Base-by-base conservation (phyloP, 768 basidiomycete genomes). In the Xerocomellus intermedius region DNA sequence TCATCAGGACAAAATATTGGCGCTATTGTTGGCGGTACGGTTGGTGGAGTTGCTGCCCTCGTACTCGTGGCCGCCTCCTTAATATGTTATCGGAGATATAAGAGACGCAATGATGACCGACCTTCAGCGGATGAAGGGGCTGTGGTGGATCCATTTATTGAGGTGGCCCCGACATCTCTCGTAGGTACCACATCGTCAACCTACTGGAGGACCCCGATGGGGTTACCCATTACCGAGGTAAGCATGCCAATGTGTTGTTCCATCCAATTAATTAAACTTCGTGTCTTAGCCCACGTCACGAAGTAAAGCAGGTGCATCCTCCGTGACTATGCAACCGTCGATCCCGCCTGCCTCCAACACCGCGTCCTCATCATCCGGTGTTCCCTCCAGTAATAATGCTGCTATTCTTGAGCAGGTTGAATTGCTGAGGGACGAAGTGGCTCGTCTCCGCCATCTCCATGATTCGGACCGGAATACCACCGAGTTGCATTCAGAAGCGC, bases 341-440 rank as follows among this genome's bases (percentile, higher is more conserved):
- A 16, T 12, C 22, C 46, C 13, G 0, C n/a, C 45, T 8, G 4
- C 48, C 2, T 22, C 47, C 4, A 7, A 44, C 7, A 7, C 22
- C 4, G 10, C 42, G 0, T 6, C 38, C 2, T 13, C 49, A 3
- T 24, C 43, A 7, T n/a, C 50, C 9, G 32, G 22, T 35, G 19
- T 37, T 42, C 41, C 8, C 16, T 38, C 45, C 0, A 9, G 36
- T 19, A 19, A 17, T 4, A 19, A 35, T 24, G 8, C 44, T 3
- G 42, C 3, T 17, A 22, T 63, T 8, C 8, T 33, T 1, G 54
- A 33, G 28, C 49, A 59, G n/a, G 51, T 63, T 4, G 61, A 44
- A 2, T 4, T 26, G 8, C 42, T 63, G 1, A 42, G 48, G 32
- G 50, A 28, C 1, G 62, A 60, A 36, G 53, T 64, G 2, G 50